Evolutionary conservation across 352 stramenopile species (phyloP).

Genomic region (Phytophthora chlamydospora): DNA sequence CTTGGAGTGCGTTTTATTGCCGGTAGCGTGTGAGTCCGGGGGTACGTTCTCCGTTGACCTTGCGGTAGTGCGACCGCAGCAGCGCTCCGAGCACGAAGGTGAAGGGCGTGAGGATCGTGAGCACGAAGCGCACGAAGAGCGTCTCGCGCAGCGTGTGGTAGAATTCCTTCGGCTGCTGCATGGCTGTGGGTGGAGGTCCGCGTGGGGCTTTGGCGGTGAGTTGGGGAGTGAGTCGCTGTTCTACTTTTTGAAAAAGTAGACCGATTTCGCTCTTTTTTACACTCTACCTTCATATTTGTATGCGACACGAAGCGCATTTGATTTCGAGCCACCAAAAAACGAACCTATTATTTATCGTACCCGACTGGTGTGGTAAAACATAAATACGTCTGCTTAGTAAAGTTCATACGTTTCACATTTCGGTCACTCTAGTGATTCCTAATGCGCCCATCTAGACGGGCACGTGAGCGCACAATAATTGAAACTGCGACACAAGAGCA

Average conservation of each 20-base stretch:
- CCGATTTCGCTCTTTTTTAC: too few relatives aligned
- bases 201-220: neutral
- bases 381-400: neutral
- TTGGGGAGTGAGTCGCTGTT: neutral
- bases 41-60: conserved; percentile 34
- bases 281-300: neutral
- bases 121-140: conserved; percentile 34
- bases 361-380: neutral
- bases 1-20: conserved; percentile 13
- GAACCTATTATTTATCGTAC: neutral
- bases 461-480: too few relatives aligned
- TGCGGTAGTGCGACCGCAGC: conserved; percentile 34
- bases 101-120: conserved; percentile 29
- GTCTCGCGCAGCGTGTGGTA: conserved; percentile 32
- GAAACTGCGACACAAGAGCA: too few relatives aligned
- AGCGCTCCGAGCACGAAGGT: conserved; percentile 23
- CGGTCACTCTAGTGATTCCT: too few relatives aligned
- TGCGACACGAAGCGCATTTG: conserved; percentile 1
- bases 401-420: too few relatives aligned
- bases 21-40: conserved; percentile 33
- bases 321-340: conserved; percentile 12
- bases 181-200: neutral
- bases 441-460: too few relatives aligned
- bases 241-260: too few relatives aligned
- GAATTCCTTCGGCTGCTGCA: conserved; percentile 24